Conservation (phyloP, 257 asterid genomes). For the Solanum chiquidenum region DNA sequence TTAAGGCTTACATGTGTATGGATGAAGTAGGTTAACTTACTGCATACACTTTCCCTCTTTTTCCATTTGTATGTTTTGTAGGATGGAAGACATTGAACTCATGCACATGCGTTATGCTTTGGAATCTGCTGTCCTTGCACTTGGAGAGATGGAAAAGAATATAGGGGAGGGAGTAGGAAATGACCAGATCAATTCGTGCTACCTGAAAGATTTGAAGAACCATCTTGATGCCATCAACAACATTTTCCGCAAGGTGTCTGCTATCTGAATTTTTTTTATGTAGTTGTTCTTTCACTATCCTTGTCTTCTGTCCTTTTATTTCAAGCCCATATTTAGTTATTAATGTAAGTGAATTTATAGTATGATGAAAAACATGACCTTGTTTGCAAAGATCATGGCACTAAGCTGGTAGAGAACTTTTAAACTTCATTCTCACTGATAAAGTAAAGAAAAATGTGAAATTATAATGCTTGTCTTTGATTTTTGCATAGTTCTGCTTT, state of each 20-base stretch:
- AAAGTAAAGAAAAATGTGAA: not conserved
- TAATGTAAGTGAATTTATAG: not conserved
- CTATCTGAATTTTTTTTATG: constrained; percentile 6
- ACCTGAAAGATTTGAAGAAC: constrained; percentile 72
- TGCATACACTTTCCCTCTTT: not conserved
- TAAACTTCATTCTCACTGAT: not conserved
- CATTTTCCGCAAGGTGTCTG: constrained; percentile 75
- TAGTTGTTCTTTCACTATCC: constrained; percentile 4
- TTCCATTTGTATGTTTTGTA: constrained; percentile 22
- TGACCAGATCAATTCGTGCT: constrained; percentile 26
- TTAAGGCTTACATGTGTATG: not conserved
- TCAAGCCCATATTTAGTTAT: not conserved
- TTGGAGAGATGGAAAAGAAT: constrained; percentile 74
- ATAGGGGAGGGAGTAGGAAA: constrained; percentile 39
- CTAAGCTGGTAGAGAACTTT: not conserved
- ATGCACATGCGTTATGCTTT: constrained; percentile 97
- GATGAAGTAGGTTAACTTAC: not conserved
- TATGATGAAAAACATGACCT: not conserved
- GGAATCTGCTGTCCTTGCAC: constrained; percentile 77
- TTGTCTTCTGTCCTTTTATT: not conserved
- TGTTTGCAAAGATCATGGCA: not conserved
- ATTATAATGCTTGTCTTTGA: not conserved
- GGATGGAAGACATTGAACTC: constrained; percentile 97
- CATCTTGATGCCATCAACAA: constrained; percentile 77
- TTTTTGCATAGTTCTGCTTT: not conserved